Base-by-base conservation (phyloP, 805 yeast genomes). In the Barnettozyma vustinii region DNA sequence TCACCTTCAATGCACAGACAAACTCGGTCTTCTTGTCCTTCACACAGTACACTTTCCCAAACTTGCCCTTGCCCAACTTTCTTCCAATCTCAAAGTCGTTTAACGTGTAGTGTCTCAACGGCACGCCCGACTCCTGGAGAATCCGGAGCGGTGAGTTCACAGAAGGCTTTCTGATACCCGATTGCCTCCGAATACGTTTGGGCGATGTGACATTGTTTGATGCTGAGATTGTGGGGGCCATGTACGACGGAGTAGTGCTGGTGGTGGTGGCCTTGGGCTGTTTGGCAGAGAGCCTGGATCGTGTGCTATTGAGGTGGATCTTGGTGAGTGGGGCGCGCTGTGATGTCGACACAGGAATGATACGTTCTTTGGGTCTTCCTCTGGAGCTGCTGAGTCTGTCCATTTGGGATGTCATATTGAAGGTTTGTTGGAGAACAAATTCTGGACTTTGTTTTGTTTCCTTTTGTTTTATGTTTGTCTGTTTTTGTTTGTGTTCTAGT, bases 31-130 rank as follows among this genome's bases (percentile, higher is more conserved):
- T 60, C 55, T 78, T 82, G 63, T 90, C 97, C 48, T 76, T 75
- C 9, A 85, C 97, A 62, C 96, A 87, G 66, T 89, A 91, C 1
- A 94, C 98, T 58, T 80, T 82, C 9, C 99, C 99, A 59, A 91
- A 83, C 64, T 90, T 89, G 7, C 99, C 99, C 62, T 87, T 89
- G 0, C 98, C 99, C 44, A 92, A 73, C 49, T 84, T 82, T 47
- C 83, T 77, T 16, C 97, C 98, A 40, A 92, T 76, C 56, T 90
- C 96, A 67, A 92, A 92, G 61, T 87, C 94, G 26, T 71, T 67
- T 20, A 82, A 65, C 0, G 75, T 56, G 56, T 70, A 75, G 32
- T 69, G 52, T 44, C 64, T 51, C 35, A 56, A 46, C 2, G 66
- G 65, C 2, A 62, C 61, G 9, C 46, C 49, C 0, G 60, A 55